Base-by-base conservation (phyloP, 805 yeast genomes). In the Yarrowia hollandica region DNA sequence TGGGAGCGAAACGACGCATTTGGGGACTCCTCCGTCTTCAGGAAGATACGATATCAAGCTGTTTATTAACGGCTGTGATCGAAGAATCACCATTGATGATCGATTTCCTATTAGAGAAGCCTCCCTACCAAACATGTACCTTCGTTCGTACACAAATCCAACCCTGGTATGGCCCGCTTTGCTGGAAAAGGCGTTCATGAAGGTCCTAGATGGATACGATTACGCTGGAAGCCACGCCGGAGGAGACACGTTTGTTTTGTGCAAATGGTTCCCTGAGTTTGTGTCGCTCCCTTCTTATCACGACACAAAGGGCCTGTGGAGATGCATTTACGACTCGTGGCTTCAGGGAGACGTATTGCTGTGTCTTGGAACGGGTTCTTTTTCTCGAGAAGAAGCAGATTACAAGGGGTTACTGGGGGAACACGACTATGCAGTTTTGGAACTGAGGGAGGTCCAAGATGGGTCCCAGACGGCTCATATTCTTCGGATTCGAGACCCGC, bases 221-320 rank as follows among this genome's bases (percentile, higher is more conserved):
- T 80, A 83, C 46, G 66, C 68, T 1, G 97, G 97, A 0, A 88
- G 96, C 0, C 88, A 90, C 67, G 81, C 88, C 66, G 86, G 86
- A 2, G 73, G 78, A 12, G 96, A 88, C 66, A 79, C 87, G 0
- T 88, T 73, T 64, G 70, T 82, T 38, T 64, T 90, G 2, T 75
- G 83, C 1, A 90, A 91, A 1, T 90, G 87, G 84, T 68, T 85
- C 6, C 96, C 96, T 0, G 90, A 88, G 61, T 77, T 76, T 56
- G 61, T 73, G 2, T 62, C 69, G 2, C 64, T 74, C 1, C 68
- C 57, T 1, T 34, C 62, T 1, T 30, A 58, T 8, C 55, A 48
- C 15, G 38, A 30, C 12, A 22, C 55, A 3, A 63, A 66, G 1
- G 61, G 62, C 0, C 63, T 78, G 0, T 74, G 83, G 77, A 60